Conservation (phyloP, 1,139 yeast genomes). For the Scheffersomyces illinoinensis region DNA sequence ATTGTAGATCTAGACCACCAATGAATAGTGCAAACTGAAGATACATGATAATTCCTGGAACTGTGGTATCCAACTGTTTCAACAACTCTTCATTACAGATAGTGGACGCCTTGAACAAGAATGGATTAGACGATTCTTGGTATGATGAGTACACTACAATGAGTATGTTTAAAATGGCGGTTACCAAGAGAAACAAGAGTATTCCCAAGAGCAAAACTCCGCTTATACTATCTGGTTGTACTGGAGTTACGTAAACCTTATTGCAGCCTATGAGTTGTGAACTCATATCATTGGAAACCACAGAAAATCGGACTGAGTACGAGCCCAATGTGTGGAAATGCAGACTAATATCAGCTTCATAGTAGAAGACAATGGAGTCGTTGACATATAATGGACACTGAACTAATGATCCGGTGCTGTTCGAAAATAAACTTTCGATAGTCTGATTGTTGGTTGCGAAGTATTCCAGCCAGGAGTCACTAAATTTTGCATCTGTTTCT, state of each 20-base stretch:
- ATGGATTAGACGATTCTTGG: conserved; percentile 63
- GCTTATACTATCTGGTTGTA: conserved; percentile 31
- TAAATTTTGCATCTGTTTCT: neutral
- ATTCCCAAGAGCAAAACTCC: conserved; percentile 41
- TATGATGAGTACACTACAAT: conserved; percentile 55
- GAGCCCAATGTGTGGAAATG: conserved; percentile 43
- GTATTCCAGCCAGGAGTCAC: neutral
- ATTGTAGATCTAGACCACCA: conserved; percentile 55
- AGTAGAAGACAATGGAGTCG: conserved; percentile 40
- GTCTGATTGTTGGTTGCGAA: conserved; percentile 19
- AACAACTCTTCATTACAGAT: conserved; percentile 60
- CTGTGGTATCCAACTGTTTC: conserved; percentile 58
- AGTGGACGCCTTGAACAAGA: conserved; percentile 57
- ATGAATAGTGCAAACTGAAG: conserved; percentile 60
- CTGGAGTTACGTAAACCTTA: conserved; percentile 52
- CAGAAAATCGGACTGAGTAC: conserved; percentile 37
- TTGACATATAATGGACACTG: conserved; percentile 46
- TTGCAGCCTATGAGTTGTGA: conserved; percentile 49
- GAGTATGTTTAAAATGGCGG: conserved; percentile 43
- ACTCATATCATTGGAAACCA: conserved; percentile 37
- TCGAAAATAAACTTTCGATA: conserved; percentile 24
- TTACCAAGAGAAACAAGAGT: conserved; percentile 38
- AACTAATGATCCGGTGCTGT: conserved; percentile 26
- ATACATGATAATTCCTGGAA: conserved; percentile 49
- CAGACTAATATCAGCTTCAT: conserved; percentile 36